Percentiles rank a stretch among this genome's conserved stretches.
Evolutionary conservation across 2,329 filamentous ascomycete genomes (phyloP).

Genomic region (Seiridium cupressi): DNA sequence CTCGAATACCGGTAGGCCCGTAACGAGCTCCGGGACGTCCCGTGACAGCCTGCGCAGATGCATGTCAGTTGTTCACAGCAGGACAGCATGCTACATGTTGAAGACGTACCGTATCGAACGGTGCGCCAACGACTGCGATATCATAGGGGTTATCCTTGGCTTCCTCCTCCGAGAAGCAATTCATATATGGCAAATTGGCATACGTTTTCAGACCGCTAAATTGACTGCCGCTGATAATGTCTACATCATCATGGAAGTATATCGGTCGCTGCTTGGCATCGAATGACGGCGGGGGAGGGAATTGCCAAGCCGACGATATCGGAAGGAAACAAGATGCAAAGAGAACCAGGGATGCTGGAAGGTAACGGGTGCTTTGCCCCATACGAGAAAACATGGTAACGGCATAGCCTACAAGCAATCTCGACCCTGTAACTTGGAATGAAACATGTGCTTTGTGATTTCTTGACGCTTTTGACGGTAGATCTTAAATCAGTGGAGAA

Average conservation of each 20-base stretch:
- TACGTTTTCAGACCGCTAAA: slow-evolving; percentile 62
- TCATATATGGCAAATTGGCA: slow-evolving; percentile 58
- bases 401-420: background rate
- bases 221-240: slow-evolving; percentile 40
- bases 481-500: no score
- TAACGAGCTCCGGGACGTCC: slow-evolving; percentile 34
- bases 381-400: background rate
- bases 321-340: background rate
- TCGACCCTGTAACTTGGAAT: background rate
- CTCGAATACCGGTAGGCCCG: slow-evolving; percentile 30
- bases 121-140: slow-evolving; percentile 52
- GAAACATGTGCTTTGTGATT: background rate
- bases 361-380: background rate
- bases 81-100: slow-evolving; percentile 1
- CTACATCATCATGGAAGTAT: slow-evolving; percentile 26
- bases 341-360: background rate
- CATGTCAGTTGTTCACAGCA: background rate
- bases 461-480: background rate
- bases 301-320: slow-evolving; percentile 16
- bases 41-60: slow-evolving; percentile 24
- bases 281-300: slow-evolving; percentile 15
- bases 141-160: slow-evolving; percentile 47
- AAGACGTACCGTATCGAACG: slow-evolving; percentile 43
- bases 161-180: slow-evolving; percentile 56
- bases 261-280: slow-evolving; percentile 15